Base-by-base conservation (phyloP, 257 asterid species). In the Lithospermum erythrorhizon region DNA sequence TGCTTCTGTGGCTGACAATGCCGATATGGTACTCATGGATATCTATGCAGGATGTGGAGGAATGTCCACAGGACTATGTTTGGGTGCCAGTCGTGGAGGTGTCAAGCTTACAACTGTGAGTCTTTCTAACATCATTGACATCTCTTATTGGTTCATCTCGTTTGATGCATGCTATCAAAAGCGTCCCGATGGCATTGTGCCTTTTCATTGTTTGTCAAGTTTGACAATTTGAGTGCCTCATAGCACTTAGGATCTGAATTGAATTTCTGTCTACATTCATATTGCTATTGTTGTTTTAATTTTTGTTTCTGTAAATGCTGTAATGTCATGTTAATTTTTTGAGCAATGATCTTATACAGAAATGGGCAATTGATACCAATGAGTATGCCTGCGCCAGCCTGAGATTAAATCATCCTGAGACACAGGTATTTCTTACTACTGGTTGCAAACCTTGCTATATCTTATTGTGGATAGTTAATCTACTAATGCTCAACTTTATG, bases 11-110 rank as follows among this genome's bases (percentile, higher is more conserved):
- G 32, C 6, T 5, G 29, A 41, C 15, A 22, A 21, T 0, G 27
- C 35, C 2, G 53, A 37, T 59, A 5, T 9, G 27, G 71, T 75
- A 2, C 27, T 84, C 15, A 25, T 84, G 56, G 93, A 84, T 63
- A 15, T 84, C 52, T 84, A 81, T 57, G 65, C 89, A 21, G 89
- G 93, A 27, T 84, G 93, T 72, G 93, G 93, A 19, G 93, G 78
- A 15, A 84, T 82, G 93, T 81, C 88, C 1, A 84, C 89, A 3
- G 88, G 93, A 24, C 86, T 84, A 35, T 79, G 86, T 56, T 76
- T 84, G 19, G 93, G 93, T 68, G 86, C 86, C 23, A 78, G 72
- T 16, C 77, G 75, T 21, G 8, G 56, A 59, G 93, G 86, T 6
- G 86, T 77, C 17, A 77, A 78, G 22, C 83, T 84, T 21, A 71